phyloP scores from a whole-genome alignment of 2,329 filamentous ascomycete species.

The Grosmannia clavigera region DNA sequence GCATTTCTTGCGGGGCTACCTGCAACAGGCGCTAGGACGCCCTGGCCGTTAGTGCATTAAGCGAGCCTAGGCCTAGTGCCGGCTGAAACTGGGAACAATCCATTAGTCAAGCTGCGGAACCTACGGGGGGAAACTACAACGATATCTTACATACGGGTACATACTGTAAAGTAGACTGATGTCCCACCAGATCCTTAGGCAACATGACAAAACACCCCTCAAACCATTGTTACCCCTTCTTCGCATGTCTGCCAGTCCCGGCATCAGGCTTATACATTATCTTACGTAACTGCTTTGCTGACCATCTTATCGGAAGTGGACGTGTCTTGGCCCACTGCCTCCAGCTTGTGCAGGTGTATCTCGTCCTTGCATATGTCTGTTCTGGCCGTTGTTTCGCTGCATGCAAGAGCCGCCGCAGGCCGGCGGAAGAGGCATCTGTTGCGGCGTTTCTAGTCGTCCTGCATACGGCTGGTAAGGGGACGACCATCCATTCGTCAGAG shows the following conservation, averaged over 20 bases:
- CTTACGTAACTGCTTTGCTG: background rate
- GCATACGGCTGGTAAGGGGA: background rate
- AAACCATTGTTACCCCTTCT: background rate
- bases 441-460: background rate
- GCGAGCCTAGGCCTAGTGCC: constrained; percentile 9
- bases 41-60: background rate
- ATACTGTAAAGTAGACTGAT: no score
- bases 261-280: no score
- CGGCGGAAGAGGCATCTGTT: no score
- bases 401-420: background rate
- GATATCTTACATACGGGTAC: no score
- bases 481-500: background rate
- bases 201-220: background rate
- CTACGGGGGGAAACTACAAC: no score
- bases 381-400: background rate
- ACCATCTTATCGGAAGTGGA: background rate
- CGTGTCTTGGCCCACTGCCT: background rate
- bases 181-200: no score
- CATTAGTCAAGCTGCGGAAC: background rate
- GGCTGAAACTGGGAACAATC: constrained; percentile 9
- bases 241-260: no score
- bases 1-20: constrained; percentile 3
- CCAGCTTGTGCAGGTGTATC: background rate
- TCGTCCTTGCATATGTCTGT: background rate
- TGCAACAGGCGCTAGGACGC: constrained; percentile 12